Base-by-base conservation (phyloP, 371 early-diverging fungal genomes). In the Mortierella sp. region DNA sequence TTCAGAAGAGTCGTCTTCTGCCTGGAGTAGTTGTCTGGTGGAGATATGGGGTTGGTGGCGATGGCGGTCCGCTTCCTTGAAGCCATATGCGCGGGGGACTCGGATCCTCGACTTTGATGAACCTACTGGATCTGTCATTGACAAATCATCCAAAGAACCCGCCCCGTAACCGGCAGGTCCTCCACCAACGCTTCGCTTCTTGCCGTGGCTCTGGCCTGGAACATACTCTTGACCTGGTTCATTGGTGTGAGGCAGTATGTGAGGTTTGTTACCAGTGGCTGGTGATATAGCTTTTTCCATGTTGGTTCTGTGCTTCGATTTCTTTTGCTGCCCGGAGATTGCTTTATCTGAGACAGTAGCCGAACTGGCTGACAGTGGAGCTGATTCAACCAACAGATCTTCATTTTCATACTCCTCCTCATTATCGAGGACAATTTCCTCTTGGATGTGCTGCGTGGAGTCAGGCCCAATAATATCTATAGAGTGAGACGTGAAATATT, bases 41-140 rank as follows among this genome's bases (percentile, higher is more conserved):
- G 62, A 52, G 19, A 37, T 26, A 46, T 72, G 72, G 30, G 72
- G 67, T 15, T 67, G 72, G 25, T 72, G 72, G 48, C 67, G 72
- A 62, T 72, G 66, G 4, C 67, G 72, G 37, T 62, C 67, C 6
- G 63, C 63, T 7, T 62, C 72, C 26, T 72, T 72, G 67, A 48
- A 45, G n/a, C 53, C 37, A 28, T 72, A 52, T 3, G 71, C 29
- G 19, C 55, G 52, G 16, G 71, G 71, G 15, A 64, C 37, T 6
- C 72, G 61, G 12, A 62, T 28, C 18, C 60, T 45, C 60, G 26
- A 18, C 37, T 57, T 57, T 9, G 37, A 37, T 9, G n/a, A 7
- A 21, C 23, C 21, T 21, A 57, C 14, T 7, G 55, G 29, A 7
- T 30, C 21, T 28, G 47, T n/a, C 4, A 37, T 3, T 37, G 37